Evolutionary conservation across 805 yeast species (phyloP).

Genomic region (Yarrowia sp.): DNA sequence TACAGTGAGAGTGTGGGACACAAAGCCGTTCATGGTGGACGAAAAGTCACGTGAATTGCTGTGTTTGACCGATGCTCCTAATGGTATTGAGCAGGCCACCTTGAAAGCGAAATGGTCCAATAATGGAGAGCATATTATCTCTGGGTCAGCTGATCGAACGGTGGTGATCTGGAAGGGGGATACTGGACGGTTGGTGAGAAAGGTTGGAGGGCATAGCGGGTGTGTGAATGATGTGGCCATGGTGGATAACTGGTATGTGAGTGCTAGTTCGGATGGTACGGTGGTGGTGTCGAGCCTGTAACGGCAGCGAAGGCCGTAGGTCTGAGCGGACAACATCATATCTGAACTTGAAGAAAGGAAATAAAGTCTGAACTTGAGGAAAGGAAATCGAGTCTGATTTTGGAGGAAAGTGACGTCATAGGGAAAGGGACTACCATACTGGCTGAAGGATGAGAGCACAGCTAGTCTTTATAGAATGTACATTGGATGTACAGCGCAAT

Average conservation of each 20-base stretch:
- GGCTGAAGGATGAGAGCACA: no score
- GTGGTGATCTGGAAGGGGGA: constrained; percentile 67
- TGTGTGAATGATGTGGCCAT: constrained; percentile 66
- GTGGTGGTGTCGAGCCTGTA: constrained; percentile 52
- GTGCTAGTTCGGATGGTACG: constrained; percentile 64
- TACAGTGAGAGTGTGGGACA: constrained; percentile 63
- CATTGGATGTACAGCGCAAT: no score
- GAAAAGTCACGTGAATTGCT: constrained; percentile 47
- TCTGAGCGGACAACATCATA: not conserved
- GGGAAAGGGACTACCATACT: no score
- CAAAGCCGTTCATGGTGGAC: constrained; percentile 55
- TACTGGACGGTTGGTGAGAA: constrained; percentile 56
- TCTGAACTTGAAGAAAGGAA: no score
- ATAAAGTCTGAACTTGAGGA: no score
- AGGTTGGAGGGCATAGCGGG: constrained; percentile 67
- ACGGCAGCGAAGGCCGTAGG: not conserved
- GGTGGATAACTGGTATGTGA: constrained; percentile 52
- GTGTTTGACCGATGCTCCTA: constrained; percentile 64
- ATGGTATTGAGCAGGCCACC: constrained; percentile 58
- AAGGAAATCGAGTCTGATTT: no score
- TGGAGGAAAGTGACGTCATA: no score
- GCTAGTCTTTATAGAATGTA: no score
- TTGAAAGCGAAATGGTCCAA: constrained; percentile 57
- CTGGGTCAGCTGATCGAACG: constrained; percentile 70
- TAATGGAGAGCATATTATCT: constrained; percentile 53